Evolutionary conservation across 495 filamentous ascomycete species (phyloP), one percentile per base, ranked within the genome.

Genomic region (Copromyces sp.): DNA sequence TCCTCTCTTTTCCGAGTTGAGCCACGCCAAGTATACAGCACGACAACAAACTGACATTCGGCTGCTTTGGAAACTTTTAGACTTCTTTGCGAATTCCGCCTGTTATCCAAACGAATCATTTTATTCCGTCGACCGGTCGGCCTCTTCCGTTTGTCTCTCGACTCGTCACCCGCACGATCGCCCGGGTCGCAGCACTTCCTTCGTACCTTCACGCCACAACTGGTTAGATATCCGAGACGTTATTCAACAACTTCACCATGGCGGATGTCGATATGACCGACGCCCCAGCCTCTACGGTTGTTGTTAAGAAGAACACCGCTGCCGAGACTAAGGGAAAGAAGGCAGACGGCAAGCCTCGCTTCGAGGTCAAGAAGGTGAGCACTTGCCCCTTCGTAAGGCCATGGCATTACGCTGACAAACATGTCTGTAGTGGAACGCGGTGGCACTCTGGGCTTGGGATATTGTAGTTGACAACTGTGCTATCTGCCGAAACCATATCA

Each of bases 401-500:
- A 69, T 61, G 42, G 16, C 32, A 5, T n/a, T 35, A 35, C 39
- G 39, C 71, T 73, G 77, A 74, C 79, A 74, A 73, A 78, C 29
- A 35, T 65, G 45, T 24, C 39, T 14, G 17, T 74, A 98, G 94
- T 99, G 95, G 95, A 98, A 98, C 76, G 95, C 96, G 1, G 95
- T 99, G n/a, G 93, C 95, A 41, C 86, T 99, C 3, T 99, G 95
- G 95, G 96, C 95, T 2, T 99, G 95, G 95, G 95, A 99, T 82
- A 99, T 99, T 70, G 95, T 99, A 14, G 95, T 99, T 70, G 95
- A 99, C 84, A 99, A 99, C 86, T 99, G 95, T 81, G 95, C 95
- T 73, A 99, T 99, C 78, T 99, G 95, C 84, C 89, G 95, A 76
- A 99, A 99, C 79, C 95, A 99, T 80, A 99, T 99, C 81, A 99